Evolutionary conservation across 768 basidiomycete genomes (phyloP).

Genomic region (Pleurotus eryngii): DNA sequence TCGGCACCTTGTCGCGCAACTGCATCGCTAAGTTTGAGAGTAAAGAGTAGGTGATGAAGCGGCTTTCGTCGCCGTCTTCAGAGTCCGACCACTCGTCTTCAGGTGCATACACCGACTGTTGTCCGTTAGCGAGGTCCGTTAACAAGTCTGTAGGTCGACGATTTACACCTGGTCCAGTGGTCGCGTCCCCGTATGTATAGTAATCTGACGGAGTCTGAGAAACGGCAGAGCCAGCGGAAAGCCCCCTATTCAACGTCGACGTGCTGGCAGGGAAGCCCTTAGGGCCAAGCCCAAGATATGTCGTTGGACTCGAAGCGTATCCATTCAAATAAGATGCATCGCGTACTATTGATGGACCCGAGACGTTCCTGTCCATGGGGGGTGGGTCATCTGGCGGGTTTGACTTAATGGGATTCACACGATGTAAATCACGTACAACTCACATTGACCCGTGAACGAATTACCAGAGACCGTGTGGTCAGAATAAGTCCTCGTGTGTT

Average conservation of each 20-base stretch:
- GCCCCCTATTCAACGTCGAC: slow-evolving; percentile 23
- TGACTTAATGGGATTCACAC: no score
- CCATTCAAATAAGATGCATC: background rate
- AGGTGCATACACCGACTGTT: slow-evolving; percentile 36
- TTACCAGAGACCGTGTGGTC: background rate
- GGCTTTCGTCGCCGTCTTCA: slow-evolving; percentile 64
- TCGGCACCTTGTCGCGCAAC: slow-evolving; percentile 85
- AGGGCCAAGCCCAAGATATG: background rate
- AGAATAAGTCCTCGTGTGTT: slow-evolving; percentile 4
- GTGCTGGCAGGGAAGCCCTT: background rate
- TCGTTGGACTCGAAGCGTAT: background rate
- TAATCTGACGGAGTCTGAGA: slow-evolving; percentile 20
- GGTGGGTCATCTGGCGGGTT: no score
- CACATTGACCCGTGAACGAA: background rate
- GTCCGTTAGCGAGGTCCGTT: slow-evolving; percentile 25
- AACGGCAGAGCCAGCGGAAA: slow-evolving; percentile 22
- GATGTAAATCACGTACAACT: background rate
- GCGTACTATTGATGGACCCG: background rate
- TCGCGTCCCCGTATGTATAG: slow-evolving; percentile 9
- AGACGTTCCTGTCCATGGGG: background rate
- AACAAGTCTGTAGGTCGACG: slow-evolving; percentile 22
- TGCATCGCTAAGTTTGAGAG: slow-evolving; percentile 88
- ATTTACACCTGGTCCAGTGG: slow-evolving; percentile 5
- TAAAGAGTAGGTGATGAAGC: slow-evolving; percentile 86
- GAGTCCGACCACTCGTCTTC: slow-evolving; percentile 57